Evolutionary conservation across 164 flowering plant species (phyloP).

Genomic region (Vitis riparia): DNA sequence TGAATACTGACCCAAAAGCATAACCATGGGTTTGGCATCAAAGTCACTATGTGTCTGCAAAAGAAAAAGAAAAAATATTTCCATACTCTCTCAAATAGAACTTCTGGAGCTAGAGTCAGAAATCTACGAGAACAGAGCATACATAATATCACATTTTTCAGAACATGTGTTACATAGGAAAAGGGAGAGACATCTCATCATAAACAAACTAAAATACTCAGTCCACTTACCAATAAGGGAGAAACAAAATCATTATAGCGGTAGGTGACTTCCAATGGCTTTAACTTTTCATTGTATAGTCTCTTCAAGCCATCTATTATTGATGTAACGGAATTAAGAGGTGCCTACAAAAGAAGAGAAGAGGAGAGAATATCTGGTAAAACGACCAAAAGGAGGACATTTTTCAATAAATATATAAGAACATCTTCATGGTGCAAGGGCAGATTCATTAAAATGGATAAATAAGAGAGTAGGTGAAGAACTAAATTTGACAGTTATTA

Average conservation of each 20-base stretch:
- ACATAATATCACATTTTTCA: background rate
- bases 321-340: constrained; percentile 71
- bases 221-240: constrained; percentile 69
- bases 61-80: background rate
- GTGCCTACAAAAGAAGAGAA: constrained; percentile 27
- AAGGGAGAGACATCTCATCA: background rate
- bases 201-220: background rate
- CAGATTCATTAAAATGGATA: background rate
- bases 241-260: constrained; percentile 89
- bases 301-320: constrained; percentile 88
- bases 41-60: constrained; percentile 88
- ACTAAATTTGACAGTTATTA: too few relatives aligned
- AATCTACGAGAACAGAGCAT: too few relatives aligned
- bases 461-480: background rate
- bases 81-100: background rate
- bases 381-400: background rate
- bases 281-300: constrained; percentile 77
- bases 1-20: constrained; percentile 98
- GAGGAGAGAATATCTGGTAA: background rate
- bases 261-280: constrained; percentile 86
- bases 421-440: background rate
- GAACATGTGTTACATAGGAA: too few relatives aligned
- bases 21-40: constrained; percentile 97
- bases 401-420: too few relatives aligned
- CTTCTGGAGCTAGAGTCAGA: background rate